A percentile compares a stretch with the other conserved stretches of the same genome.
Conservation (phyloP, 306 rosid species). For the Lathyrus tuberosus region DNA sequence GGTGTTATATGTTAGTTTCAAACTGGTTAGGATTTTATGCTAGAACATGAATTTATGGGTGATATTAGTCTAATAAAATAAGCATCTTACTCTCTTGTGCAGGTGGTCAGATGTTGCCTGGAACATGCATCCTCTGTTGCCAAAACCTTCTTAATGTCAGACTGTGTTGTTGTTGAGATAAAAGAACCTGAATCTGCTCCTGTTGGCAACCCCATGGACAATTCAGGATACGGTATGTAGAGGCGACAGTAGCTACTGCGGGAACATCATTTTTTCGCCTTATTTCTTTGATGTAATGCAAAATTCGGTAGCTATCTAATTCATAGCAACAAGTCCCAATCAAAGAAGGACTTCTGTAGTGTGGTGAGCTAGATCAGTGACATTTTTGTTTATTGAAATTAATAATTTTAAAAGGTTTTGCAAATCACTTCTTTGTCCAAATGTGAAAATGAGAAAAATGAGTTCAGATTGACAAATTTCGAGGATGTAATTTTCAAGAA, state of each 20-base stretch:
- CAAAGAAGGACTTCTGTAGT: slow-evolving; percentile 29
- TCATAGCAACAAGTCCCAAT: slow-evolving; percentile 23
- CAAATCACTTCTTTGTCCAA: not conserved
- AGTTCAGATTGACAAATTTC: too few relatives aligned
- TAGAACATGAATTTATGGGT: not conserved
- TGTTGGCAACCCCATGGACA: slow-evolving; percentile 93
- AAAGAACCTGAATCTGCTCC: slow-evolving; percentile 85
- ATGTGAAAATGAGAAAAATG: too few relatives aligned
- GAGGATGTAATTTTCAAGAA: too few relatives aligned
- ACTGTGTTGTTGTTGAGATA: slow-evolving; percentile 97
- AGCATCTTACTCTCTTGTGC: slow-evolving; percentile 1
- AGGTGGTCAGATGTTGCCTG: slow-evolving; percentile 99
- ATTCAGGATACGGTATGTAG: slow-evolving; percentile 77
- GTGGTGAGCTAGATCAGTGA: slow-evolving; percentile 30
- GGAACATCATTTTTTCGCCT: not conserved
- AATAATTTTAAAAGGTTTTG: slow-evolving; percentile 32
- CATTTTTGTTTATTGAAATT: slow-evolving; percentile 10
- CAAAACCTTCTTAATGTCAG: slow-evolving; percentile 96
- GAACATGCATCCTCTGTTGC: slow-evolving; percentile 99
- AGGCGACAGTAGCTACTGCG: not conserved
- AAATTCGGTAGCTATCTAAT: slow-evolving; percentile 27
- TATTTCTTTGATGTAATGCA: slow-evolving; percentile 8
- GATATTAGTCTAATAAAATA: not conserved
- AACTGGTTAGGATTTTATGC: not conserved
- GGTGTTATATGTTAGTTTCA: not conserved